Evolutionary conservation across 2,329 filamentous ascomycete species (phyloP).

Genomic region (Shiraia bambusicola): DNA sequence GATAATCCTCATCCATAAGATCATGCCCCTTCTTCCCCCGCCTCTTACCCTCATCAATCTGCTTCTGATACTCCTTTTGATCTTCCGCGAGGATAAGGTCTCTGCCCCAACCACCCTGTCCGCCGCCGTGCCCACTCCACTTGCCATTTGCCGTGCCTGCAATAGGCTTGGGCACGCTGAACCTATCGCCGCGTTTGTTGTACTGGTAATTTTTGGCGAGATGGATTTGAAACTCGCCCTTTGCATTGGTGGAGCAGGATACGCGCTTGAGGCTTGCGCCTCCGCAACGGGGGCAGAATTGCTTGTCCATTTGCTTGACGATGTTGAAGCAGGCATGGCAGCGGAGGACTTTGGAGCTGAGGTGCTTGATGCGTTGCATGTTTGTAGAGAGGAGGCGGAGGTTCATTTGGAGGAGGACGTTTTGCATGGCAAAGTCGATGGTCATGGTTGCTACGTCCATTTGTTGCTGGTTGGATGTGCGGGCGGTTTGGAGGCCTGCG

Average conservation of each 20-base stretch:
- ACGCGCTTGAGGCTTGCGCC: constrained; percentile 83
- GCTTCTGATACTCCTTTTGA: constrained; percentile 84
- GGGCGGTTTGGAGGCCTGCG: constrained; percentile 40
- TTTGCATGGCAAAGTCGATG: constrained; percentile 97
- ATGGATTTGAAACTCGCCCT: constrained; percentile 80
- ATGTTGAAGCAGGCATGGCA: constrained; percentile 80
- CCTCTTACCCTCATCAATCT: constrained; percentile 64
- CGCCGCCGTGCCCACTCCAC: constrained; percentile 65
- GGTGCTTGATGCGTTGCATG: constrained; percentile 75
- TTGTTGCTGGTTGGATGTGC: constrained; percentile 54
- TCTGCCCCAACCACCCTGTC: constrained; percentile 83
- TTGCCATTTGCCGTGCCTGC: constrained; percentile 80
- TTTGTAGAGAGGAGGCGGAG: constrained; percentile 81
- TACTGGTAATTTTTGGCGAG: constrained; percentile 94
- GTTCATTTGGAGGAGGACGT: constrained; percentile 92
- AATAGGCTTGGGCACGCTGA: constrained; percentile 87
- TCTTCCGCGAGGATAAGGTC: constrained; percentile 87
- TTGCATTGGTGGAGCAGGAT: constrained; percentile 77
- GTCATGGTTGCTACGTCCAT: constrained; percentile 92
- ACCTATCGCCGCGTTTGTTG: constrained; percentile 91
- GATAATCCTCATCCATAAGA: constrained; percentile 92
- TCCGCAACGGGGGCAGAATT: constrained; percentile 92
- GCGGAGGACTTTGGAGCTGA: constrained; percentile 86
- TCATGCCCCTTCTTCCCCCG: constrained; percentile 65
- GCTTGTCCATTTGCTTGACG: constrained; percentile 79